Base-by-base conservation (phyloP, 768 basidiomycete species). In the Suillus sp. region DNA sequence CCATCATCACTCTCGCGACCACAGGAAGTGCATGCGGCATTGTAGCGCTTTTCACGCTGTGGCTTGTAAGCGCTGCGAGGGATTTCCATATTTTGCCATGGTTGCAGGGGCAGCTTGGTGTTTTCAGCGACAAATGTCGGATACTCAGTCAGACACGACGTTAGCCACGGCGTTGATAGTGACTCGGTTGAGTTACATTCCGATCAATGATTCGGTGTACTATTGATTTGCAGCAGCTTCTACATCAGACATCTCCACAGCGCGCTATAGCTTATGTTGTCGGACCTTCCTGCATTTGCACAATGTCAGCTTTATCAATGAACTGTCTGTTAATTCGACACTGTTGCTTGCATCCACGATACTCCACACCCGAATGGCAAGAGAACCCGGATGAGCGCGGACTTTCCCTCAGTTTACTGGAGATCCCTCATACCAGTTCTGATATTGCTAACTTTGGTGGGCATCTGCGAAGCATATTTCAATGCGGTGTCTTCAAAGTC, bases 31-130 rank as follows among this genome's bases (percentile, higher is more conserved):
- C 68, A 34, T 69, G 67, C 27, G 27, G 67, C 6, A 61, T 65
- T n/a, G 60, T 64, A 13, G 48, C 62, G n/a, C 51, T 74, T 10
- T 62, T 76, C 27, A 42, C 60, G 4, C 72, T 71, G 74, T 71
- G 65, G 60, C 60, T 56, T 7, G 20, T 61, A 37, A 25, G 34
- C 30, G 59, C 59, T 10, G 51, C 43, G 2, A 60, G 43, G 27
- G 53, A 60, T 27, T 38, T 56, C 37, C 55, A 56, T 7, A 11
- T 56, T 3, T 56, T 38, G 18, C 37, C 22, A 1, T 18, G 16
- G 37, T 56, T 56, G 16, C 22, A 18, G 35, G 25, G 1, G 10
- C 16, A 1, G 54, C 8, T 37, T 10, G 7, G 4, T 3, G 22
- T 9, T 38, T 38, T 38, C 10, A 18, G 18, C 10, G 16, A 38